These are phyloP conservation scores for Pseudonitzschia delicatissima DNA, from an alignment of 108 stramenopile species.

Conservation along the genomic window DNA sequence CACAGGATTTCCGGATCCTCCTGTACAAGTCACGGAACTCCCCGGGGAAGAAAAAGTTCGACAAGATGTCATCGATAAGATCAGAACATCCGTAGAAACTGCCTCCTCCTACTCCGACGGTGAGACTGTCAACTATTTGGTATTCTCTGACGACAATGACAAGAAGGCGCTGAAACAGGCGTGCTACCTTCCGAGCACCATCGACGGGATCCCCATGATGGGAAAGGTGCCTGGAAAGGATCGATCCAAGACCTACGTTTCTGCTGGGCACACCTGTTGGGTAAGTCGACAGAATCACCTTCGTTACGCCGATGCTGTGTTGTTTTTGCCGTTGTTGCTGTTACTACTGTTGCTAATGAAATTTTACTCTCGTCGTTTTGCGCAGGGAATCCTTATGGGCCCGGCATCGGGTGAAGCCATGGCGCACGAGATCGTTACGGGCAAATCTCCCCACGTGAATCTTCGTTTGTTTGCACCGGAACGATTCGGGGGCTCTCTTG, in stretches of 20 bases:
- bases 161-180: constrained; percentile 22
- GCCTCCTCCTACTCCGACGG: constrained; percentile 19
- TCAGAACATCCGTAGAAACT: constrained; percentile 28
- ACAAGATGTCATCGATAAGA: constrained; percentile 23
- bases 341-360: no score
- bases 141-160: constrained; percentile 9
- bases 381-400: constrained; percentile 85
- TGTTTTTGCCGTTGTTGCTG: no score
- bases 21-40: constrained; percentile 32
- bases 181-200: constrained; percentile 55
- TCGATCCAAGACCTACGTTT: constrained; percentile 49
- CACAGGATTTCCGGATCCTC: constrained; percentile 54
- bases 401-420: constrained; percentile 81
- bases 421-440: constrained; percentile 68
- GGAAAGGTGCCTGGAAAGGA: constrained; percentile 43
- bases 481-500: constrained; percentile 18
- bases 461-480: constrained; percentile 31
- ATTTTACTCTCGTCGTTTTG: no score
- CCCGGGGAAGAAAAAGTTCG: constrained; percentile 55
- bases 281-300: no score
- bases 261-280: constrained; percentile 87
- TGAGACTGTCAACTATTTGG: constrained; percentile 6
- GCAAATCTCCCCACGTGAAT: constrained; percentile 29
- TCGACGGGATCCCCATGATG: constrained; percentile 83
- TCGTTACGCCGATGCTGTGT: no score